phyloP scores from a whole-genome alignment of 2,329 filamentous ascomycete genomes.

The Grosmannia serpens region DNA sequence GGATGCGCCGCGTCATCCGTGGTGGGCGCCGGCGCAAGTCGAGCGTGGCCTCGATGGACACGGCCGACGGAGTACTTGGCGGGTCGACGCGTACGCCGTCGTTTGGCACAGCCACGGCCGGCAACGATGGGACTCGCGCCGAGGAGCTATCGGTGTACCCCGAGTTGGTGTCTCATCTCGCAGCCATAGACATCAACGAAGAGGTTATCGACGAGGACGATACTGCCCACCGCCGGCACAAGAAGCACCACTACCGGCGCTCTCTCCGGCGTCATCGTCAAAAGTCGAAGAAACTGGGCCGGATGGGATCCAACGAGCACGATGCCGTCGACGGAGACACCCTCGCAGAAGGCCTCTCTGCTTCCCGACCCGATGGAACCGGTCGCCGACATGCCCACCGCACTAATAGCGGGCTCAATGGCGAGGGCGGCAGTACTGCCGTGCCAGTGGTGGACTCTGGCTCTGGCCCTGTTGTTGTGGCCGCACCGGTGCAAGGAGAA shows the following conservation, averaged over 20 bases:
- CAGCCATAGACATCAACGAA: constrained; percentile 27
- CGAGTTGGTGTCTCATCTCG: constrained; percentile 21
- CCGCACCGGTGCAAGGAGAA: constrained; percentile 9
- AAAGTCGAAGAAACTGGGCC: constrained; percentile 27
- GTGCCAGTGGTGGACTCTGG: not conserved
- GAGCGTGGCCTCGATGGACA: constrained; percentile 50
- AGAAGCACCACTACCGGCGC: constrained; percentile 25
- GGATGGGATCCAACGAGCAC: constrained; percentile 16
- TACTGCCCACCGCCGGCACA: constrained; percentile 21
- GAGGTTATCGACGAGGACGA: constrained; percentile 37
- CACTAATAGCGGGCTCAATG: not conserved
- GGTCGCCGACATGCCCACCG: too few relatives aligned
- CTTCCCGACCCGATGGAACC: not conserved
- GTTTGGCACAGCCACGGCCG: constrained; percentile 24
- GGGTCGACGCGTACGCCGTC: constrained; percentile 28
- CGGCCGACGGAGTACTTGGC: constrained; percentile 18
- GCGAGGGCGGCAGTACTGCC: not conserved
- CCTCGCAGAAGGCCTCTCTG: constrained; percentile 18
- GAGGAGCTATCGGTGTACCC: constrained; percentile 24
- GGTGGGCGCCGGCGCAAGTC: constrained; percentile 39
- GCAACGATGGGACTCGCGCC: constrained; percentile 25
- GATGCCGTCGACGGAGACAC: constrained; percentile 18
- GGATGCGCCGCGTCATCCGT: constrained; percentile 47
- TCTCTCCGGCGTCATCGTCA: constrained; percentile 18
- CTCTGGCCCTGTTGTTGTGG: not conserved